Percentiles rank a stretch among this genome's conserved stretches.
These are phyloP conservation scores for Eimeria tenella DNA, from an alignment of 169 alveolate genomes.

Conservation along the genomic window DNA sequence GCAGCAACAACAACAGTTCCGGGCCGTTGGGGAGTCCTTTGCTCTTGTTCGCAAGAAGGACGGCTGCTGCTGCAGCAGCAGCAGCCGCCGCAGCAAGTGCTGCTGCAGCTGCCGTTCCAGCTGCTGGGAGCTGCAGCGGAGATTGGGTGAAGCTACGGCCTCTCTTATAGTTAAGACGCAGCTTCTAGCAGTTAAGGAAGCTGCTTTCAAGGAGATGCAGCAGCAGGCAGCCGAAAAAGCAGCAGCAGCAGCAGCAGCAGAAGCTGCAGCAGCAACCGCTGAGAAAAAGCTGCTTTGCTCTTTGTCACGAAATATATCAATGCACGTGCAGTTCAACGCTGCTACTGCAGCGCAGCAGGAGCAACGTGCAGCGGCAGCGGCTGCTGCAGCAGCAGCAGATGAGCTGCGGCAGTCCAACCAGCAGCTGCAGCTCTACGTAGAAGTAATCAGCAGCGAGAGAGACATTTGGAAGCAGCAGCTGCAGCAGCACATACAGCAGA, in stretches of 20 bases:
- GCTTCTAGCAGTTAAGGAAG: conserved; percentile 19
- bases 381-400: neutral
- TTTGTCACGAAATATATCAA: neutral
- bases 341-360: conserved; percentile 35
- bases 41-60: neutral
- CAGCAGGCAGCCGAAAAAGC: conserved; percentile 41
- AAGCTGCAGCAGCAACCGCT: conserved; percentile 46
- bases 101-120: conserved; percentile 24
- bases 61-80: conserved; percentile 29
- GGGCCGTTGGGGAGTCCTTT: neutral
- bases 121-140: conserved; percentile 54
- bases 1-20: neutral
- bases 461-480: conserved; percentile 58
- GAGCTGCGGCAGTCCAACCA: neutral
- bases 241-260: conserved; percentile 64
- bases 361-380: neutral
- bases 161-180: conserved; percentile 19
- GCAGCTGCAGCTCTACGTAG: conserved; percentile 17
- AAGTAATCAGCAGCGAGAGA: neutral
- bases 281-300: conserved; percentile 32
- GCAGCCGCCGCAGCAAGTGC: conserved; percentile 41
- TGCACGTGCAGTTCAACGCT: conserved; percentile 22
- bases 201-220: conserved; percentile 35
- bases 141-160: conserved; percentile 14
- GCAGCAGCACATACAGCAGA: conserved; percentile 50